Conservation (phyloP, 2,329 filamentous ascomycete genomes). For the Domatiomyces catenatus region DNA sequence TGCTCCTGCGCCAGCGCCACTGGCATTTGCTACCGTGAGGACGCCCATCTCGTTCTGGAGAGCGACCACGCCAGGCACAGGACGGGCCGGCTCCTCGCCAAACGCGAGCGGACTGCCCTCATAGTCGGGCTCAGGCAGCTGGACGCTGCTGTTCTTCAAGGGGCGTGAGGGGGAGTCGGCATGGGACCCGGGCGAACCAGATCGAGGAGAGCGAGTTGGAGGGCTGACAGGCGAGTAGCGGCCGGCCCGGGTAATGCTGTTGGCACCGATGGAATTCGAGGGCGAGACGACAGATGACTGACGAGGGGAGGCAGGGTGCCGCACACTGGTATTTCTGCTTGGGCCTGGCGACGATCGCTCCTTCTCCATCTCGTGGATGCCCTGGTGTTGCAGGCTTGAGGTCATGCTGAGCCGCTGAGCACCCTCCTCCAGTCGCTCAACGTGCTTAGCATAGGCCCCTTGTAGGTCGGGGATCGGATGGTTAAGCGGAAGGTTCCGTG, state of each 20-base stretch:
- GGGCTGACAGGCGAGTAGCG: conserved; percentile 30
- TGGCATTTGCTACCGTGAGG: neutral
- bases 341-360: conserved; percentile 25
- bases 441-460: conserved; percentile 35
- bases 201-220: conserved; percentile 28
- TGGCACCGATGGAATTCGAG: conserved; percentile 27
- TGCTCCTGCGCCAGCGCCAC: neutral
- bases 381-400: conserved; percentile 31
- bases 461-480: conserved; percentile 36
- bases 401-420: conserved; percentile 34
- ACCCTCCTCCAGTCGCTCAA: conserved; percentile 33
- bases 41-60: neutral
- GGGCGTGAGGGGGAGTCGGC: conserved; percentile 23
- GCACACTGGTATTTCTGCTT: conserved; percentile 7
- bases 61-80: conserved; percentile 10
- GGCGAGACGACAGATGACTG: conserved; percentile 25
- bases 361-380: conserved; percentile 25
- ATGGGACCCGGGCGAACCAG: conserved; percentile 19
- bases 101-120: conserved; percentile 18
- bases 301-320: conserved; percentile 13
- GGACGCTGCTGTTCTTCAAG: conserved; percentile 24
- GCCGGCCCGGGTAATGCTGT: conserved; percentile 23
- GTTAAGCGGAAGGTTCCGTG: conserved; percentile 28
- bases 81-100: conserved; percentile 11
- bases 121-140: conserved; percentile 26